Conservation (phyloP, 208 protist species). For the Acanthamoeba lenticulata region DNA sequence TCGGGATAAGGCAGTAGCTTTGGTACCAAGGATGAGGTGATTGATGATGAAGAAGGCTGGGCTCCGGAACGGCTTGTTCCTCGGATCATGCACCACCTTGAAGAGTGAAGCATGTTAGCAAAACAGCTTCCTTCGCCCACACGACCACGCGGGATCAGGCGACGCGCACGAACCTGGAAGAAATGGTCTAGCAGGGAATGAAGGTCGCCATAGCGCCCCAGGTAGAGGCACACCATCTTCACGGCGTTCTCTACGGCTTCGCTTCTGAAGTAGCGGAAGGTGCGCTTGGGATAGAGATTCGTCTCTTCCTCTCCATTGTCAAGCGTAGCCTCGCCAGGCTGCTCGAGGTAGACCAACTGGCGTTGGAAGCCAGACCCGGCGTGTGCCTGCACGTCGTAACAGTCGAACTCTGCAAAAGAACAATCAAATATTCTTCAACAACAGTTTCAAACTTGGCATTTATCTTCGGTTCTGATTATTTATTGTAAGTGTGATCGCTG, state of each 20-base stretch:
- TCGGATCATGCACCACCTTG: slow-evolving; percentile 11
- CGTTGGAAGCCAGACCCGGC: slow-evolving; percentile 16
- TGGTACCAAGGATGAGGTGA: slow-evolving; percentile 5
- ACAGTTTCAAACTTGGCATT: no score
- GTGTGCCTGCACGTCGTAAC: not conserved
- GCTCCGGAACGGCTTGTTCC: not conserved
- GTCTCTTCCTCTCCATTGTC: not conserved
- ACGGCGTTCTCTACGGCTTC: not conserved
- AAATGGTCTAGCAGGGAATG: slow-evolving; percentile 47
- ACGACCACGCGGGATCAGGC: not conserved
- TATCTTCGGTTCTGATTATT: no score
- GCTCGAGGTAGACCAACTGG: not conserved
- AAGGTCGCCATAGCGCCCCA: slow-evolving; percentile 23
- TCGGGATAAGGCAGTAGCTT: not conserved
- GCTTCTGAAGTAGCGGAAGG: slow-evolving; percentile 54
- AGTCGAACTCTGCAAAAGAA: slow-evolving; percentile 16
- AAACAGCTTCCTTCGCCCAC: not conserved
- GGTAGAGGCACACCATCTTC: not conserved
- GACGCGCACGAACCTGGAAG: not conserved
- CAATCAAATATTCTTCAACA: no score
- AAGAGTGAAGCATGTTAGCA: not conserved
- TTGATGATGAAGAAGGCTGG: slow-evolving; percentile 50
- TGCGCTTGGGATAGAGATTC: not conserved
- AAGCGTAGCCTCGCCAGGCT: not conserved
- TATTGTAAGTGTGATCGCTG: not conserved